Base-by-base conservation (phyloP, 768 basidiomycete genomes). In the Xerocomus brunneocitrinus region DNA sequence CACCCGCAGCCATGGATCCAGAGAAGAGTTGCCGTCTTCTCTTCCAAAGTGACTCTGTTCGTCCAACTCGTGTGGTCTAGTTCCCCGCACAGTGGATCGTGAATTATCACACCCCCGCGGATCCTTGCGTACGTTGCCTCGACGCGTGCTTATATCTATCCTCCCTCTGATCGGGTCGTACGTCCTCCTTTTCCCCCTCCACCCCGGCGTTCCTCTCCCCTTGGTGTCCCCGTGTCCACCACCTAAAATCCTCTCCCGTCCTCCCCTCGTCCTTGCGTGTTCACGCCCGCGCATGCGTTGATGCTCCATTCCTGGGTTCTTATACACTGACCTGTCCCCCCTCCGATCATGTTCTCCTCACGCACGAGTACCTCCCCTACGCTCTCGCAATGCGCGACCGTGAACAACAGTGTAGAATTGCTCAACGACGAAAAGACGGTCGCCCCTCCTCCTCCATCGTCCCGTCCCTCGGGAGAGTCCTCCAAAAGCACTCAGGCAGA, bases 311-410 rank as follows among this genome's bases (percentile, higher is more conserved):
- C 46, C 9, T 40, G 45, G 22, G 3, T 28, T 55, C 52, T 65
- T 65, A 65, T 64, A 67, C 54, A 3, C 34, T 49, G 38, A 24
- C 13, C 19, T 43, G 43, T 22, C 32, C 49, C 40, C 27, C 34
- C 14, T 52, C 22, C 43, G 8, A 16, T 16, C 49, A 47, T 52
- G 36, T 32, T 52, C 54, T 35, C 59, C 46, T 19, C 19, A 19
- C 54, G 38, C 69, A 68, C 63, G 69, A 61, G 46, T 24, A 24
- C 63, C 4, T 49, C 67, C 1, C 66, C 64, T 19, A 58, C 68
- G 5, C 55, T 68, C 5, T 69, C 68, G 12, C 68, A 66, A 56
- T 71, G 66, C 45, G 59, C 64, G 47, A 70, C 68, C 46, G 31
- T 62, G 40, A 62, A 59, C 27, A 65, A 68, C 58, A 71, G 68